phyloP scores from a whole-genome alignment of 345 rosid genomes.

The Brassica rapa region DNA sequence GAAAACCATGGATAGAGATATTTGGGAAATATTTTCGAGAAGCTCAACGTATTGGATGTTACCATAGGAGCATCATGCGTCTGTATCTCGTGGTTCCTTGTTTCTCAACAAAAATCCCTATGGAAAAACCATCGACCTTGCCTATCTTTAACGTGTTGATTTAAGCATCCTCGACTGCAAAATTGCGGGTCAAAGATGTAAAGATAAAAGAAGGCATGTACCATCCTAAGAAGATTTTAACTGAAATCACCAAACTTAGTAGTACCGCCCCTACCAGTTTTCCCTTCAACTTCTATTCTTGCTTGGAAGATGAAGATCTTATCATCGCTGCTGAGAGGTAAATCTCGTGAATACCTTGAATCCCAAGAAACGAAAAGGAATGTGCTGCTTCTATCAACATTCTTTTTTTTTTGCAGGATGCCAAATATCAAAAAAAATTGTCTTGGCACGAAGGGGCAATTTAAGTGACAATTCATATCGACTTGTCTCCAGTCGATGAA shows the following conservation, averaged over 20 bases:
- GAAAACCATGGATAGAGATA: not conserved
- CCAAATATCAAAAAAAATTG: not conserved
- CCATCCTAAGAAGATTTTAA: not conserved
- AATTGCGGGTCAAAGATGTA: not conserved
- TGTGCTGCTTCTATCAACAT: not conserved
- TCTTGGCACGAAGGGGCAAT: not conserved
- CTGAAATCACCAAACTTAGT: not conserved
- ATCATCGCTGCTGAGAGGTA: conserved; percentile 15
- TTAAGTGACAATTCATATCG: not conserved
- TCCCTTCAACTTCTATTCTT: not conserved
- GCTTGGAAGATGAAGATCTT: not conserved
- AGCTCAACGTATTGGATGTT: not conserved
- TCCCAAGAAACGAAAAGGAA: not conserved
- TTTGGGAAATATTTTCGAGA: not conserved
- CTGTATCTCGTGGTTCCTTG: conserved; percentile 6
- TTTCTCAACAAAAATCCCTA: not conserved
- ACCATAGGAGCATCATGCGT: conserved; percentile 3
- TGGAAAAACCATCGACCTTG: conserved; percentile 5
- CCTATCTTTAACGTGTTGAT: not conserved
- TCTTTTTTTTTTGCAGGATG: not conserved
- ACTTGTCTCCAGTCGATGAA: conserved; percentile 7
- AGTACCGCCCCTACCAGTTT: not conserved
- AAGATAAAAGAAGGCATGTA: not conserved
- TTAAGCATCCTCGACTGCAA: not conserved
- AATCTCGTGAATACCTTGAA: not conserved